These are phyloP conservation scores for Yamadazyma blattariae DNA, from an alignment of 1,139 yeast genomes.

Conservation along the genomic window DNA sequence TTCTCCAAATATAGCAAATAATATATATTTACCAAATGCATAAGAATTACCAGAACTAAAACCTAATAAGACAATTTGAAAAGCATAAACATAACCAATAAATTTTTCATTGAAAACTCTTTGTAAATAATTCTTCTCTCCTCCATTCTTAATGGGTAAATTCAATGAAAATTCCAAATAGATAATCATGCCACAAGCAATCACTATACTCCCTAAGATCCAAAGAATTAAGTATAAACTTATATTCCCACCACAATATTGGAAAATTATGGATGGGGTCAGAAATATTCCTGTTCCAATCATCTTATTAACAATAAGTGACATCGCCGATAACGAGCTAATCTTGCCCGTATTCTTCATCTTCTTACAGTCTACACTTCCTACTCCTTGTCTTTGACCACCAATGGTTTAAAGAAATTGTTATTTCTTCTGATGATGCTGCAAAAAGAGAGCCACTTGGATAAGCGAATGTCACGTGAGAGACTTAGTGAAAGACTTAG, in stretches of 20 bases:
- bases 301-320: slow-evolving; percentile 49
- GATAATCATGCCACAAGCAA: slow-evolving; percentile 46
- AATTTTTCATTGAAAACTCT: slow-evolving; percentile 38
- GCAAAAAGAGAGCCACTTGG: too few relatives aligned
- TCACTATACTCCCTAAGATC: slow-evolving; percentile 43
- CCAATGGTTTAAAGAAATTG: too few relatives aligned
- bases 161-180: slow-evolving; percentile 48
- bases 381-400: too few relatives aligned
- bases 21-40: slow-evolving; percentile 49
- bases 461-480: too few relatives aligned
- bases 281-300: slow-evolving; percentile 52
- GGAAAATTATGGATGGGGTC: slow-evolving; percentile 47
- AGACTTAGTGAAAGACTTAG: too few relatives aligned
- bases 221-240: slow-evolving; percentile 39
- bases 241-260: slow-evolving; percentile 42
- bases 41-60: slow-evolving; percentile 51
- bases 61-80: slow-evolving; percentile 46
- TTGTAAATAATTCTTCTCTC: slow-evolving; percentile 49
- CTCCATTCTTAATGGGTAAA: slow-evolving; percentile 46
- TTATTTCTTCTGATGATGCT: too few relatives aligned
- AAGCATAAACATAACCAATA: slow-evolving; percentile 43
- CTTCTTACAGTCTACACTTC: too few relatives aligned
- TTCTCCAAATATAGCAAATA: slow-evolving; percentile 31
- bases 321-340: slow-evolving; percentile 17
- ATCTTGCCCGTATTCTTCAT: slow-evolving; percentile 2